Evolutionary conservation across 805 yeast species (phyloP), one percentile per base, ranked within the genome.

Genomic region (Metschnikowia matae): DNA sequence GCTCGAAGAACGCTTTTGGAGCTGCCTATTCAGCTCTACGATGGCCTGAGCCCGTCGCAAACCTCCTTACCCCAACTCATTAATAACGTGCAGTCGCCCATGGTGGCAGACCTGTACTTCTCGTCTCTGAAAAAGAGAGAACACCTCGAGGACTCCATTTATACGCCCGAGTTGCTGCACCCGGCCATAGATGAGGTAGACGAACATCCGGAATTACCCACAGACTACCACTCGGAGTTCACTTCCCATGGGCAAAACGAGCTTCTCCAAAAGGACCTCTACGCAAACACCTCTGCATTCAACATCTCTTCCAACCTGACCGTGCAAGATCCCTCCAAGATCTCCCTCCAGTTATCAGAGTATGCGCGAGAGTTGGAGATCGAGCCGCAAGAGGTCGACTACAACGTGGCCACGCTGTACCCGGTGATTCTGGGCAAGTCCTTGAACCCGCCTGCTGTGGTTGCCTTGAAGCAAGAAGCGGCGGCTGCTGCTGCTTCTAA

Each of bases 51-150:
- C 32, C 47, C 49, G 43, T 54, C 56, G 3, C 47, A 42, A 34
- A 46, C 50, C 26, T 51, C 56, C 21, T 52, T 54, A 32, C 55
- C 57, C 6, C 55, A 49, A 36, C 44, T 52, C 40, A 32, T 49
- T 13, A 44, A 46, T 33, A 44, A 46, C 11, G 40, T 48, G 33
- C 55, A 50, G 33, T 47, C 52, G 45, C 57, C 59, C n/a, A 42
- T 54, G 48, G 57, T 49, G 15, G 55, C 55, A 3, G 59, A 55
- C 38, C 49, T 54, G 43, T 55, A 54, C 32, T 55, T 55, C 15
- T 53, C 51, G 50, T 35, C 56, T 23, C 51, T 35, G 48, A 48
- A 33, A 18, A 29, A 39, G 10, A 10, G 44, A 3, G 44, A 38
- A 4, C 20, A 44, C 15, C 26, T 33, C 11, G 52, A 45, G 13